Evolutionary conservation across 768 basidiomycete genomes (phyloP).

Genomic region (Serendipita vermifera): DNA sequence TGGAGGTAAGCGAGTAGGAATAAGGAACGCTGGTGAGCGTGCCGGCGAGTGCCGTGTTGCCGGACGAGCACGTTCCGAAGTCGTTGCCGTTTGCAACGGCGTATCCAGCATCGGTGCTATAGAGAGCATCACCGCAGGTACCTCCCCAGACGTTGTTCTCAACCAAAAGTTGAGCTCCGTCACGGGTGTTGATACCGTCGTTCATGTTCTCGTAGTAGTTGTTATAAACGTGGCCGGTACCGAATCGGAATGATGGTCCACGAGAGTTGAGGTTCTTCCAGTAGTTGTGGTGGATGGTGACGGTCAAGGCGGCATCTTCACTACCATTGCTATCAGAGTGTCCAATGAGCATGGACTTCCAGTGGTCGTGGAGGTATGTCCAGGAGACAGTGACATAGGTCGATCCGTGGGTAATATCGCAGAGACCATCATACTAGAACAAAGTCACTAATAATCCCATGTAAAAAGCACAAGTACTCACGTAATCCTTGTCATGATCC

Average conservation of each 20-base stretch:
- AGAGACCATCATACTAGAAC: constrained; percentile 32
- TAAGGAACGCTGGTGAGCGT: constrained; percentile 28
- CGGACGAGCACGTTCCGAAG: constrained; percentile 1
- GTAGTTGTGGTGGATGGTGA: constrained; percentile 33
- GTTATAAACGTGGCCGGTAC: constrained; percentile 5
- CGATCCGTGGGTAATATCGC: constrained; percentile 34
- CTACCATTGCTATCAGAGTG: constrained; percentile 33
- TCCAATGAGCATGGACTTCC: constrained; percentile 34
- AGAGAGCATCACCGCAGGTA: constrained; percentile 7
- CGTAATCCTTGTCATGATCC: constrained; percentile 30
- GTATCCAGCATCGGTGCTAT: constrained; percentile 13
- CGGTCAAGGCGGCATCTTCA: constrained; percentile 15
- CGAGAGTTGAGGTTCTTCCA: constrained; percentile 15
- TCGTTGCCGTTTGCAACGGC: constrained; percentile 15
- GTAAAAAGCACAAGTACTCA: background rate
- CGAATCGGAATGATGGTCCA: constrained; percentile 33
- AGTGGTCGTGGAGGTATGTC: constrained; percentile 23
- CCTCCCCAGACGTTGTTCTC: constrained; percentile 17
- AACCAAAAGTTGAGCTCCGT: constrained; percentile 22
- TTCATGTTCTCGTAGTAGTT: constrained; percentile 11
- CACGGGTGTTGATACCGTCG: constrained; percentile 16
- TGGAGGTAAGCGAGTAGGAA: constrained; percentile 23
- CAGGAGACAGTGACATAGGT: constrained; percentile 18
- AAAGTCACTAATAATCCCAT: too few species aligned
- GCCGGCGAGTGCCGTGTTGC: constrained; percentile 25